These are phyloP conservation scores for Tulasnella sp. DNA, from an alignment of 768 basidiomycete genomes.

Conservation along the genomic window DNA sequence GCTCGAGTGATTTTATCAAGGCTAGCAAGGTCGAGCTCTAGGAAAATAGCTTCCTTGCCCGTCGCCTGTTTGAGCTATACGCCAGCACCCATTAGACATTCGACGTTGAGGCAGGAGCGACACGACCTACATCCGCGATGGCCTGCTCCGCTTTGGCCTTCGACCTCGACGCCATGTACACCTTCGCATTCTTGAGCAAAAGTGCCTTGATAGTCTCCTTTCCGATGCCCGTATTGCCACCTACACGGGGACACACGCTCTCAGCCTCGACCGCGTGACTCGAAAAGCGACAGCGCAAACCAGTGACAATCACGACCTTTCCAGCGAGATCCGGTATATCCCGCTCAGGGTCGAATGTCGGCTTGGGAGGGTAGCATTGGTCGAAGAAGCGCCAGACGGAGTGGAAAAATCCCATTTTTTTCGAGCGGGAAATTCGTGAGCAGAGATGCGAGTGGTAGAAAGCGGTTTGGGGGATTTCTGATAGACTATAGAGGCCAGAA, in stretches of 20 bases:
- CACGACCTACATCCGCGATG: neutral
- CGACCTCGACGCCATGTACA: slow-evolving; percentile 20
- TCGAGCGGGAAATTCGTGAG: no score
- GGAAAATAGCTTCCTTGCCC: slow-evolving; percentile 14
- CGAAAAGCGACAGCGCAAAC: neutral
- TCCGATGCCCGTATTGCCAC: slow-evolving; percentile 13
- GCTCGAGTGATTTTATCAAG: slow-evolving; percentile 11
- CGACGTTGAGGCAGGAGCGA: no score
- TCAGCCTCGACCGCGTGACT: neutral
- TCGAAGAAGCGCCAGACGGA: neutral
- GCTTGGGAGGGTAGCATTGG: slow-evolving; percentile 1
- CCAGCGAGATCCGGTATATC: slow-evolving; percentile 16
- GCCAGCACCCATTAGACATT: neutral
- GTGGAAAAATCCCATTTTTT: neutral
- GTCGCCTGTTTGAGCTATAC: slow-evolving; percentile 8
- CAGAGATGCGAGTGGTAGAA: neutral
- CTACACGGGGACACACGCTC: neutral
- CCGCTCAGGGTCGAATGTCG: slow-evolving; percentile 4
- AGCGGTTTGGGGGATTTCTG: neutral
- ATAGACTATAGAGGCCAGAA: neutral
- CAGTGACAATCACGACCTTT: slow-evolving; percentile 18
- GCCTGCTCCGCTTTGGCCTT: slow-evolving; percentile 14
- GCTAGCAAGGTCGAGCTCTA: slow-evolving; percentile 18
- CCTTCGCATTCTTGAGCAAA: slow-evolving; percentile 20
- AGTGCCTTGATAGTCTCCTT: slow-evolving; percentile 15